phyloP scores from a whole-genome alignment of 257 asterid genomes.

The Cruciata laevipes region DNA sequence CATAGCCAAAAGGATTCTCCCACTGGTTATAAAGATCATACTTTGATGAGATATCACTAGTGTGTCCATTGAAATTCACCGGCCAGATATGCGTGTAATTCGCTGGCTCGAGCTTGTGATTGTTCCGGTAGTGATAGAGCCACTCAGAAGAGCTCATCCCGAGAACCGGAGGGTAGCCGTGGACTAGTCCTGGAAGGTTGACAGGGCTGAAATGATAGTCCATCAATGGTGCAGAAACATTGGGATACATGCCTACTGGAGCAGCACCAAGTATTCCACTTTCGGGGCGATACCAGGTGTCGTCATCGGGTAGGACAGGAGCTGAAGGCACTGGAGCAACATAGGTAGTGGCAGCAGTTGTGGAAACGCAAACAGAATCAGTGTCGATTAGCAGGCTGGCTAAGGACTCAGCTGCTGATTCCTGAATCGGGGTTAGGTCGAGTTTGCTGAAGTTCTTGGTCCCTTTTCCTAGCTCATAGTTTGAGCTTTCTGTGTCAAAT shows the following conservation, averaged over 20 bases:
- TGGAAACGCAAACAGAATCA: constrained; percentile 23
- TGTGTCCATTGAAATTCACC: constrained; percentile 28
- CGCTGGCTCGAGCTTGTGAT: constrained; percentile 40
- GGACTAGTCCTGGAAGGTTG: constrained; percentile 34
- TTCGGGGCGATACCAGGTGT: constrained; percentile 43
- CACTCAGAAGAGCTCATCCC: constrained; percentile 95
- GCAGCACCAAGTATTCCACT: constrained; percentile 74
- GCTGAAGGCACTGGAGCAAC: constrained; percentile 79
- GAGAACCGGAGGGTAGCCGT: constrained; percentile 45
- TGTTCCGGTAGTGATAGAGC: constrained; percentile 83
- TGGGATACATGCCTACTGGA: constrained; percentile 34
- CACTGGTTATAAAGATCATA: constrained; percentile 57
- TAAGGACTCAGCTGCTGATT: constrained; percentile 42
- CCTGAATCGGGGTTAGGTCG: constrained; percentile 56
- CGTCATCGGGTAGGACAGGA: constrained; percentile 65
- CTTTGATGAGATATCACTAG: constrained; percentile 32
- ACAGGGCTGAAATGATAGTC: constrained; percentile 25
- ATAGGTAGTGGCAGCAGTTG: constrained; percentile 32
- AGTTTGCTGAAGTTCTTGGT: constrained; percentile 22
- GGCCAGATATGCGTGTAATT: constrained; percentile 32
- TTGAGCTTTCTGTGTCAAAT: constrained; percentile 29
- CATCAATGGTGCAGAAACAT: constrained; percentile 22
- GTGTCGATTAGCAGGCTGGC: constrained; percentile 32
- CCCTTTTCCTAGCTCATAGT: constrained; percentile 33
- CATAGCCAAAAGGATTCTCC: constrained; percentile 56